Base-by-base conservation (phyloP, 495 filamentous ascomycete genomes). In the Aspergillus heteromorphus region DNA sequence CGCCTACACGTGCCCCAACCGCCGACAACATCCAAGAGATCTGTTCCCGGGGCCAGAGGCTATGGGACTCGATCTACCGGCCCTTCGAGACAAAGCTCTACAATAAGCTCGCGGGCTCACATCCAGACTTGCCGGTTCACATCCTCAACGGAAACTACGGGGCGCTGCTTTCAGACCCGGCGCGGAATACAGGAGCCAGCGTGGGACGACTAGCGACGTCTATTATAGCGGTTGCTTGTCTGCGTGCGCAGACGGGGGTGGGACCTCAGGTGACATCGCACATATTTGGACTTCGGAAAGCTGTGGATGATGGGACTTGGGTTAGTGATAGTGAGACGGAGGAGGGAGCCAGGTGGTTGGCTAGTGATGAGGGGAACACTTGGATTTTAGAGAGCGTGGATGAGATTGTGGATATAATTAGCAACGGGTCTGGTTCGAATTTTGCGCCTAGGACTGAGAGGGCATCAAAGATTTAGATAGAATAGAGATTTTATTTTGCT, bases 241-340 rank as follows among this genome's bases (percentile, higher is more conserved):
- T 92, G 62, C 66, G 88, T 17, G 79, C 88, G 45, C 88, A 92
- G 73, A 84, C 83, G 10, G 88, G 88, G 1, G 87, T 91, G 3
- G 87, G 83, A 1, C 88, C 88, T 19, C 88, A 92, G 73, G 87
- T 92, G 6, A 68, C 83, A 6, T 85, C 81, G 54, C 88, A 92
- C 70, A 72, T 91, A 0, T 90, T 87, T 73, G 87, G 87, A 4
- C 58, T 89, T 63, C 63, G 85, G 40, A 91, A 91, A 73, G 86
- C 80, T 13, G 73, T 83, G 19, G 84, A 87, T 55, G 83, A 88
- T 73, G 86, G 83, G 6, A 75, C 65, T 19, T 82, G 76, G 69
- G 63, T 63, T 20, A 73, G 69, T 14, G 74, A 82, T 57, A 79
- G 72, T 7, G 81, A 84, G 62, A 61, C 67, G 4, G 74, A 79